Conservation (phyloP, 495 filamentous ascomycete species). For the Penicillium turbatum region DNA sequence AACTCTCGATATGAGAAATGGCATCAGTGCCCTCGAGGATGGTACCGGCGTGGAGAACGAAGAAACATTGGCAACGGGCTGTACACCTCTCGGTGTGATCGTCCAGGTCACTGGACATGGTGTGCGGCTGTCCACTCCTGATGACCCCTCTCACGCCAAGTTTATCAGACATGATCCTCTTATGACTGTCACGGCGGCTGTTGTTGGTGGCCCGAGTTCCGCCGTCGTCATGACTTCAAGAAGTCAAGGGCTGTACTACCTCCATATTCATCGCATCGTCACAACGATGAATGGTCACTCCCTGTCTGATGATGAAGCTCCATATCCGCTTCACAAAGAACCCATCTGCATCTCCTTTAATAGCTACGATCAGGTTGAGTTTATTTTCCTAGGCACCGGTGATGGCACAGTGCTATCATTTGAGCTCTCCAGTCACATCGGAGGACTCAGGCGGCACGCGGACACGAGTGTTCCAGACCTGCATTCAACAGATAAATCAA, state of each 20-base stretch:
- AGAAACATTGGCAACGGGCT: slow-evolving; percentile 54
- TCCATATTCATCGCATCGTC: slow-evolving; percentile 18
- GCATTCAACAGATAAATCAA: slow-evolving; percentile 27
- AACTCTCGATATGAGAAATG: slow-evolving; percentile 28
- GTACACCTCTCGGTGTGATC: slow-evolving; percentile 33
- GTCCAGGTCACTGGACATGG: slow-evolving; percentile 56
- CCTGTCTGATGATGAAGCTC: slow-evolving; percentile 10
- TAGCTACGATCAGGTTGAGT: slow-evolving; percentile 18
- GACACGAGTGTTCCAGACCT: slow-evolving; percentile 11
- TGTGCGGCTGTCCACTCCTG: slow-evolving; percentile 36
- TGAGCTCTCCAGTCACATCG: slow-evolving; percentile 14
- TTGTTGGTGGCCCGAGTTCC: slow-evolving; percentile 27
- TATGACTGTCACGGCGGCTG: slow-evolving; percentile 26
- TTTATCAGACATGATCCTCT: slow-evolving; percentile 15
- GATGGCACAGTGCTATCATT: slow-evolving; percentile 35
- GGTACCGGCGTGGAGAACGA: slow-evolving; percentile 47
- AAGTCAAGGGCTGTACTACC: slow-evolving; percentile 15
- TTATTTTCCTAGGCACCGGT: slow-evolving; percentile 37
- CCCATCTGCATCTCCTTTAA: slow-evolving; percentile 38
- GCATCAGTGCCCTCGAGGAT: slow-evolving; percentile 35
- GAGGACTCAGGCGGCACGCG: slow-evolving; percentile 14
- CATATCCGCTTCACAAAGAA: slow-evolving; percentile 26
- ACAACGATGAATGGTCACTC: slow-evolving; percentile 11
- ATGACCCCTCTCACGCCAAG: slow-evolving; percentile 15
- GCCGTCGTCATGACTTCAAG: slow-evolving; percentile 28